Base-by-base conservation (phyloP, 306 rosid species). In the Pyrus communis region DNA sequence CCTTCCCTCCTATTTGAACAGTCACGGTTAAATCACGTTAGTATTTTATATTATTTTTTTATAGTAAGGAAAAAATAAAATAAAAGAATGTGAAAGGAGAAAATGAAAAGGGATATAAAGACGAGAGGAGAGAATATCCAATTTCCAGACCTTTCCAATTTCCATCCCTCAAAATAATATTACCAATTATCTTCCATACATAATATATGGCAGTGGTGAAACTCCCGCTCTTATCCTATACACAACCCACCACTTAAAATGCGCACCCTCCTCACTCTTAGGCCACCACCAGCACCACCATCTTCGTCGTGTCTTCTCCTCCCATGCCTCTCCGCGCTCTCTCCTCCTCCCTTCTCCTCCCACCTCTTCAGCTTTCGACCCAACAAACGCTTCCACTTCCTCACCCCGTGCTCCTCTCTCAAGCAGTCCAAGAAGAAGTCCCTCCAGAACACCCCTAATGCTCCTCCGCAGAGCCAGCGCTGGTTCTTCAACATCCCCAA, bases 381-480 rank as follows among this genome's bases (percentile, higher is more conserved):
- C 77, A 63, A 43, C 80, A 87, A 46, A 33, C 90, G 93, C 70
- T 78, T 83, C 69, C 95, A 84, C 69, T 86, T 88, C 70, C 84
- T 89, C 63, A 69, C 80, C 7, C 92, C 97, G 4, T 92, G 91
- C 61, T 95, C 96, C 7, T 90, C 97, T 18, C 96, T 95, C 73
- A 88, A 82, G 70, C 93, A 92, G 66, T 89, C 92, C 80, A 92
- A 90, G 85, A 89, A 88, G 77, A 85, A 57, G 62, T 13, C 51
- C 51, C 85, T 86, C 73, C 85, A 78, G 84, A 80, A 85, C 74
- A 79, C 71, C 30, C 88, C 89, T 68, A 83, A 66, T 57, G 84
- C 75, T 42, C 86, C 89, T 28, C 97, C 97, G 0, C 86, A 88
- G 73, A 86, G 85, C 71, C 51, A 80, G 51, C 86, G 82, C 77